Percentiles rank a stretch among this genome's conserved stretches.
Conservation (phyloP, 148 eudicot genomes). For the Cornus florida region DNA sequence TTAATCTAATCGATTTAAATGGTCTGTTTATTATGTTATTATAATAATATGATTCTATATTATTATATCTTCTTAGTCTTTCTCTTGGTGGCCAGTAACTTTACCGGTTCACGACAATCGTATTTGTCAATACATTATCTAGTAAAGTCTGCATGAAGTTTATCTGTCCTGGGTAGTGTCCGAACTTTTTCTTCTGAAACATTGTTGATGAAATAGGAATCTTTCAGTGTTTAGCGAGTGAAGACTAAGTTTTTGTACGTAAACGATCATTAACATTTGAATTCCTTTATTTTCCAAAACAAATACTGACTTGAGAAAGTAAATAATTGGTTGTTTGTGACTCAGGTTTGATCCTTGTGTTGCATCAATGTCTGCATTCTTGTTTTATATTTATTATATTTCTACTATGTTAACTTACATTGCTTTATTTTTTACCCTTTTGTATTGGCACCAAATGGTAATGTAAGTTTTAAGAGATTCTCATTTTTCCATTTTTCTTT, state of each 20-base stretch:
- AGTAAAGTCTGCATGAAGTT: background rate
- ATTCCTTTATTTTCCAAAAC: background rate
- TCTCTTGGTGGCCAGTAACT: background rate
- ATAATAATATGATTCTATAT: too few relatives aligned
- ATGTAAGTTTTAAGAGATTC: background rate
- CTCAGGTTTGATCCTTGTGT: too few relatives aligned
- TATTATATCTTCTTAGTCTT: background rate
- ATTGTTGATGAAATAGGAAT: too few relatives aligned
- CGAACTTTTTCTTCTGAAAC: too few relatives aligned
- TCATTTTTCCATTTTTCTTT: constrained; percentile 4
- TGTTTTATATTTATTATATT: background rate
- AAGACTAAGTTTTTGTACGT: background rate
- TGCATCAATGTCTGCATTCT: too few relatives aligned
- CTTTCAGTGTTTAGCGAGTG: background rate
- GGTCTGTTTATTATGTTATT: too few relatives aligned
- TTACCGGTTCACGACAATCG: background rate
- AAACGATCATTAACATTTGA: background rate
- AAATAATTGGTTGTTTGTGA: background rate
- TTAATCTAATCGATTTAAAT: background rate
- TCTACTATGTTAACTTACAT: background rate
- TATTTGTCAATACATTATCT: background rate
- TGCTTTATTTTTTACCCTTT: background rate
- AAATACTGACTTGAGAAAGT: background rate
- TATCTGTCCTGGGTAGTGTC: too few relatives aligned
- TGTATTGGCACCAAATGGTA: too few relatives aligned